These are phyloP conservation scores for Saturnispora saitoi DNA, from an alignment of 805 yeast genomes.

Conservation along the genomic window DNA sequence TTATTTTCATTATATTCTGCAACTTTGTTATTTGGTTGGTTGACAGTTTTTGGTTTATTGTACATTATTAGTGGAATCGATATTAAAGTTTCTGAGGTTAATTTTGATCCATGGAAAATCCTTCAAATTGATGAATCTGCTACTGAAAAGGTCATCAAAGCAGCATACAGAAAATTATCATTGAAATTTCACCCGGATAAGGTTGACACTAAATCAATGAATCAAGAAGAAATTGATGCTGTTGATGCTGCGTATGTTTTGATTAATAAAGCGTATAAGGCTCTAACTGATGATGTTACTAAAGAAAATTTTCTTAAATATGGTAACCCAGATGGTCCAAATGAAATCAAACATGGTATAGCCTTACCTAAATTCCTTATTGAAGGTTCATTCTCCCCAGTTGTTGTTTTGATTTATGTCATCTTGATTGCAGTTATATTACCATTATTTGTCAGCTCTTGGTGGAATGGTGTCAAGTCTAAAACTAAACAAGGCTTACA, in stretches of 20 bases:
- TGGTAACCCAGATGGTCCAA: conserved; percentile 99
- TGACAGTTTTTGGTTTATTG: conserved; percentile 35
- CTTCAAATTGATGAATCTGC: conserved; percentile 66
- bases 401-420: conserved; percentile 57
- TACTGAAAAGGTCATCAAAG: conserved; percentile 65
- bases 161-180: conserved; percentile 79
- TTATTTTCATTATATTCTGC: conserved; percentile 28
- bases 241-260: conserved; percentile 72
- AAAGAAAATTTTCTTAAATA: conserved; percentile 75
- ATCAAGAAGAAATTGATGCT: conserved; percentile 44
- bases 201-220: conserved; percentile 49
- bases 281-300: conserved; percentile 83
- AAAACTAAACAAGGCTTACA: conserved; percentile 79
- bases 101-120: conserved; percentile 87
- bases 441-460: conserved; percentile 71
- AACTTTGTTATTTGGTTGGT: conserved; percentile 52
- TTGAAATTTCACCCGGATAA: conserved; percentile 92
- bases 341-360: conserved; percentile 81
- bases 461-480: conserved; percentile 84
- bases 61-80: conserved; percentile 37
- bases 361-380: conserved; percentile 89
- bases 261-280: conserved; percentile 87
- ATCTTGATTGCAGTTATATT: conserved; percentile 65
- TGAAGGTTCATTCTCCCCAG: conserved; percentile 65
- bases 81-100: conserved; percentile 32